Conservation (phyloP, 805 yeast genomes). For the Yarrowia bubula region DNA sequence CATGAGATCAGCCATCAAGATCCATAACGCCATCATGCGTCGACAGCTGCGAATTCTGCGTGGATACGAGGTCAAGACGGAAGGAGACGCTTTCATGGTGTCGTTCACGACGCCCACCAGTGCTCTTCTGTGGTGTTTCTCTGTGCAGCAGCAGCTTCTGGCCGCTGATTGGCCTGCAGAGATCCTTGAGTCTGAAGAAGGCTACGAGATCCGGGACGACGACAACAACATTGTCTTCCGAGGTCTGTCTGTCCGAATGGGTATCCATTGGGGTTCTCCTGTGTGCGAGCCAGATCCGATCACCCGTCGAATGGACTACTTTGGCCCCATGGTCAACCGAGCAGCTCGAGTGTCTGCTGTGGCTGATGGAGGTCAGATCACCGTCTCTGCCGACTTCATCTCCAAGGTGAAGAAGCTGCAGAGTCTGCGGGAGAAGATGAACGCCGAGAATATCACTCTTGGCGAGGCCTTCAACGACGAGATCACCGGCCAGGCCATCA, state of each 20-base stretch:
- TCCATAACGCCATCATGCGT: slow-evolving; percentile 92
- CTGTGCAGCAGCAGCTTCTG: slow-evolving; percentile 79
- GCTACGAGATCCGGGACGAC: slow-evolving; percentile 71
- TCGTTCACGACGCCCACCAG: slow-evolving; percentile 90
- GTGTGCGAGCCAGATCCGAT: slow-evolving; percentile 94
- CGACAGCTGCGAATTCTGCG: slow-evolving; percentile 88
- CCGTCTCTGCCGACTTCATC: slow-evolving; percentile 78
- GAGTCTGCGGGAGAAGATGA: slow-evolving; percentile 39
- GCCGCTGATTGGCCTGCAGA: slow-evolving; percentile 96
- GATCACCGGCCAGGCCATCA: slow-evolving; percentile 55
- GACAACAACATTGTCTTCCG: slow-evolving; percentile 62
- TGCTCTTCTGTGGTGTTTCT: slow-evolving; percentile 91
- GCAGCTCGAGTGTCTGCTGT: slow-evolving; percentile 90
- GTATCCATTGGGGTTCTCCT: slow-evolving; percentile 97
- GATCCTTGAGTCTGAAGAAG: slow-evolving; percentile 78
- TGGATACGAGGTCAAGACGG: slow-evolving; percentile 97
- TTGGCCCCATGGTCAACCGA: slow-evolving; percentile 97
- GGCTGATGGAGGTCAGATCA: slow-evolving; percentile 98
- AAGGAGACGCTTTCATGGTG: slow-evolving; percentile 99
- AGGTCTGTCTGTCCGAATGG: slow-evolving; percentile 96
- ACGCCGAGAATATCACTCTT: slow-evolving; percentile 34
- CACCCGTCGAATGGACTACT: slow-evolving; percentile 96
- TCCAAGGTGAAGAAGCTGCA: slow-evolving; percentile 53
- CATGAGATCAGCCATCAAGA: slow-evolving; percentile 94
- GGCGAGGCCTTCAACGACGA: slow-evolving; percentile 47